A percentile compares a stretch with the other conserved stretches of the same genome.
phyloP scores from a whole-genome alignment of 441 rosid species.

The Aleurites moluccanus region DNA sequence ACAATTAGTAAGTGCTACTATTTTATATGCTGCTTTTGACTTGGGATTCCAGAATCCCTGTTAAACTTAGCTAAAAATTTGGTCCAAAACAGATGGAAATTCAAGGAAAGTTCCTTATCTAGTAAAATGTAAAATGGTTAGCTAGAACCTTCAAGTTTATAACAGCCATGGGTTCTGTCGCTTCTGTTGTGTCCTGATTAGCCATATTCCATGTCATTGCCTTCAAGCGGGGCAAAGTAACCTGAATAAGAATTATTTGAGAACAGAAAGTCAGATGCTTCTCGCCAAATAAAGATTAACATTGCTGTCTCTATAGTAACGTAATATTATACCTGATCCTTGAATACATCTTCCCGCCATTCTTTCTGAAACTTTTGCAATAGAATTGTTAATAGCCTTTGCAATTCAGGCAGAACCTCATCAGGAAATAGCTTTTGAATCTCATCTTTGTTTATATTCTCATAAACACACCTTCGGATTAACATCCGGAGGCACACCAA shows the following conservation, averaged over 20 bases:
- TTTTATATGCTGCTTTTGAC: not conserved
- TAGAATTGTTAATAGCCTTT: constrained; percentile 50
- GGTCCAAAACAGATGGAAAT: not conserved
- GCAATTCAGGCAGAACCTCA: constrained; percentile 63
- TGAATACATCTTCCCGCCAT: constrained; percentile 54
- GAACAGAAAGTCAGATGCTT: not conserved
- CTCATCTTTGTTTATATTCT: constrained; percentile 48
- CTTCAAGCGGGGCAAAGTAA: constrained; percentile 42
- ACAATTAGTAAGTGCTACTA: not conserved
- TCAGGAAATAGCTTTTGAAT: constrained; percentile 52
- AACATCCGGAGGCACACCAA: constrained; percentile 60
- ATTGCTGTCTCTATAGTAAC: not conserved
- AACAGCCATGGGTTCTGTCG: constrained; percentile 43
- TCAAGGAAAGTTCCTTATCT: not conserved
- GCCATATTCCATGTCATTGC: constrained; percentile 59
- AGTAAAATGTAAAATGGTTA: not conserved
- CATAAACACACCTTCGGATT: constrained; percentile 54
- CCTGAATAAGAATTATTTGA: constrained; percentile 31
- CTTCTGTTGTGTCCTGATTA: constrained; percentile 29
- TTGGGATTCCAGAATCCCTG: not conserved
- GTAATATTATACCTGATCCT: constrained; percentile 42
- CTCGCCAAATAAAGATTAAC: not conserved
- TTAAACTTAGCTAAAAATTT: not conserved
- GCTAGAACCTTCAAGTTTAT: constrained; percentile 49
- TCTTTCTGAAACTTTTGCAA: constrained; percentile 59